Evolutionary conservation across 495 filamentous ascomycete species (phyloP).

Genomic region (Hyaloscypha finlandica): DNA sequence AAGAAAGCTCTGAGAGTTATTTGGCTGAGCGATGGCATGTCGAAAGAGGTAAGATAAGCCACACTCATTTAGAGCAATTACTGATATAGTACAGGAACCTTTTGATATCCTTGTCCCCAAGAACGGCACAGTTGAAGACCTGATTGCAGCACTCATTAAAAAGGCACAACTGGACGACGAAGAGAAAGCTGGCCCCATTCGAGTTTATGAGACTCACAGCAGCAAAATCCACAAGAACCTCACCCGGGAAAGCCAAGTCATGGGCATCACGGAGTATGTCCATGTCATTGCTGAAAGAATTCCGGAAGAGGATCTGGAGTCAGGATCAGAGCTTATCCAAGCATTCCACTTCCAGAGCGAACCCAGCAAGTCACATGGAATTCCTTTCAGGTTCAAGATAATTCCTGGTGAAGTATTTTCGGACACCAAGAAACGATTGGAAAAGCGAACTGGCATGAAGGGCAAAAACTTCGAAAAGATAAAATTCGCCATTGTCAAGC

Average conservation of each 20-base stretch:
- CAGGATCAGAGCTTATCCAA: constrained; percentile 63
- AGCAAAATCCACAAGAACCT: constrained; percentile 82
- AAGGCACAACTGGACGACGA: constrained; percentile 80
- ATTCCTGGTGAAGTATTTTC: constrained; percentile 79
- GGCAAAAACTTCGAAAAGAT: constrained; percentile 99
- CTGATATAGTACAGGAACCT: constrained; percentile 55
- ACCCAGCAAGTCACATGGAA: constrained; percentile 67
- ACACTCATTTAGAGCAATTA: constrained; percentile 17
- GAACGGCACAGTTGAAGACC: constrained; percentile 73
- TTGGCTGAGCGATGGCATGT: constrained; percentile 85
- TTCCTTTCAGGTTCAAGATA: constrained; percentile 89
- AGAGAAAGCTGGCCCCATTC: constrained; percentile 58
- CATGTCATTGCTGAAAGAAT: constrained; percentile 76
- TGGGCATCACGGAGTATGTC: constrained; percentile 83
- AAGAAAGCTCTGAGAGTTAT: constrained; percentile 82
- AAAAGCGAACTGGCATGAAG: constrained; percentile 89
- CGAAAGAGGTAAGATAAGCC: constrained; percentile 70
- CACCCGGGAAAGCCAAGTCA: constrained; percentile 59
- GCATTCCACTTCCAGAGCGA: constrained; percentile 93
- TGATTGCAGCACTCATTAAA: constrained; percentile 71
- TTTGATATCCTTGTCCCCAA: constrained; percentile 84
- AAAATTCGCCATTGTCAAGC: constrained; percentile 84
- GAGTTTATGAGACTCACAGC: constrained; percentile 76
- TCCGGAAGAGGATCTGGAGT: constrained; percentile 64
- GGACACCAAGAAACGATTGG: constrained; percentile 87